A percentile compares a stretch with the other conserved stretches of the same genome.
phyloP scores from a whole-genome alignment of 2,329 filamentous ascomycete species.

The Penicillium hordei region DNA sequence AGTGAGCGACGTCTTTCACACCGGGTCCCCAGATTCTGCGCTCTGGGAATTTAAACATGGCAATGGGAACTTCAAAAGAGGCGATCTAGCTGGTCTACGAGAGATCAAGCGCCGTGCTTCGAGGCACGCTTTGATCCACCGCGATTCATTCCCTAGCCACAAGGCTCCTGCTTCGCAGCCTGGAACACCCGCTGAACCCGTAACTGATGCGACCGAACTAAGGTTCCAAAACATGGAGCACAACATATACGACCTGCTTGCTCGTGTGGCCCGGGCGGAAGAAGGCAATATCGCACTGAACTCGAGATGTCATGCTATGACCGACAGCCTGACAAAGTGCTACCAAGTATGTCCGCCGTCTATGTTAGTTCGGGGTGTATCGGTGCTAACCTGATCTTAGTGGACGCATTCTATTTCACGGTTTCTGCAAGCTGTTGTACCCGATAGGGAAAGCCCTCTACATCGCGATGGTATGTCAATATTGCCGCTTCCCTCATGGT shows the following conservation, averaged over 20 bases:
- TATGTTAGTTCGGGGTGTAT: slow-evolving; percentile 6
- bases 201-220: slow-evolving; percentile 75
- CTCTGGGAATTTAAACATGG: slow-evolving; percentile 99
- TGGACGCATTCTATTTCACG: slow-evolving; percentile 84
- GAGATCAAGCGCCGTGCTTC: slow-evolving; percentile 96
- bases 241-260: slow-evolving; percentile 74
- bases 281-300: slow-evolving; percentile 78
- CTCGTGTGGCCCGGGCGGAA: slow-evolving; percentile 75
- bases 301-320: slow-evolving; percentile 75
- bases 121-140: slow-evolving; percentile 86
- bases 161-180: slow-evolving; percentile 76
- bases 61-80: slow-evolving; percentile 93
- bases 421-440: slow-evolving; percentile 70
- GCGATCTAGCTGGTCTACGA: slow-evolving; percentile 82
- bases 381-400: slow-evolving; percentile 38
- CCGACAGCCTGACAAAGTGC: slow-evolving; percentile 75
- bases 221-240: slow-evolving; percentile 76
- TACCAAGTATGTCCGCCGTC: slow-evolving; percentile 55
- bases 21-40: slow-evolving; percentile 85
- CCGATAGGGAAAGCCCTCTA: slow-evolving; percentile 71
- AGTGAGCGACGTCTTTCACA: slow-evolving; percentile 99
- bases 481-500: background rate
- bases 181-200: slow-evolving; percentile 79
- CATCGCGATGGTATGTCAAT: slow-evolving; percentile 73
- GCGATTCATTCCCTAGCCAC: slow-evolving; percentile 79